Evolutionary conservation across 2,329 filamentous ascomycete species (phyloP).

Genomic region (Trichophyton simii): DNA sequence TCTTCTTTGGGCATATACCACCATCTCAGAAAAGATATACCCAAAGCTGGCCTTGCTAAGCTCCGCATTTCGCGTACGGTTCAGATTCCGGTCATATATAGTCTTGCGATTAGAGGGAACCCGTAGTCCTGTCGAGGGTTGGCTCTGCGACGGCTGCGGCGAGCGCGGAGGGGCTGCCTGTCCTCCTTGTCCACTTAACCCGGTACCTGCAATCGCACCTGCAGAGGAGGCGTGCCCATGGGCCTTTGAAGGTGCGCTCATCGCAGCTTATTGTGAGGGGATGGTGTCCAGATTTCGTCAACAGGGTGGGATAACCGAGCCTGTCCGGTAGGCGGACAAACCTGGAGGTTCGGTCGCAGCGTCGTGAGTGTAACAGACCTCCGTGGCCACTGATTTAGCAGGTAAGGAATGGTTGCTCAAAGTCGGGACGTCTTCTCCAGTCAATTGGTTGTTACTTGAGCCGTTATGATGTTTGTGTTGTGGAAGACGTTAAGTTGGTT

Average conservation of each 20-base stretch:
- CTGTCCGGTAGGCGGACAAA: background rate
- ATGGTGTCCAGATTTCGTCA: background rate
- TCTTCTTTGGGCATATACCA: conserved; percentile 79
- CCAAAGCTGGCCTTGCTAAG: conserved; percentile 89
- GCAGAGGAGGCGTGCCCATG: conserved; percentile 13
- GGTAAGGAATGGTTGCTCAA: too few species aligned
- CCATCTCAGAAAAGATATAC: conserved; percentile 93
- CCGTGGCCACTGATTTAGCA: background rate
- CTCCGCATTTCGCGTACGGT: conserved; percentile 77
- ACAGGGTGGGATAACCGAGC: background rate
- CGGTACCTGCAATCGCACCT: conserved; percentile 7
- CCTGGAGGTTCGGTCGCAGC: too few species aligned
- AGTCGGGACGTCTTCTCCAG: background rate
- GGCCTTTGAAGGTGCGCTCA: conserved; percentile 8
- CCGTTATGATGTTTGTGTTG: background rate
- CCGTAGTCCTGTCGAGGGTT: conserved; percentile 49
- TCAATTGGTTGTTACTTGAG: background rate
- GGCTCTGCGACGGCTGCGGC: conserved; percentile 5
- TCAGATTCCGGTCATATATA: conserved; percentile 92
- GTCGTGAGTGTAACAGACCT: too few species aligned
- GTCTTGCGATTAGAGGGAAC: conserved; percentile 91
- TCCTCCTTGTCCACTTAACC: background rate
- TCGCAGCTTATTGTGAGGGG: background rate
- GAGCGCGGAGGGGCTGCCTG: background rate
- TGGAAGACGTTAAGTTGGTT: background rate